Evolutionary conservation across 768 basidiomycete genomes (phyloP).

Genomic region (Auricularia auricula-judae): DNA sequence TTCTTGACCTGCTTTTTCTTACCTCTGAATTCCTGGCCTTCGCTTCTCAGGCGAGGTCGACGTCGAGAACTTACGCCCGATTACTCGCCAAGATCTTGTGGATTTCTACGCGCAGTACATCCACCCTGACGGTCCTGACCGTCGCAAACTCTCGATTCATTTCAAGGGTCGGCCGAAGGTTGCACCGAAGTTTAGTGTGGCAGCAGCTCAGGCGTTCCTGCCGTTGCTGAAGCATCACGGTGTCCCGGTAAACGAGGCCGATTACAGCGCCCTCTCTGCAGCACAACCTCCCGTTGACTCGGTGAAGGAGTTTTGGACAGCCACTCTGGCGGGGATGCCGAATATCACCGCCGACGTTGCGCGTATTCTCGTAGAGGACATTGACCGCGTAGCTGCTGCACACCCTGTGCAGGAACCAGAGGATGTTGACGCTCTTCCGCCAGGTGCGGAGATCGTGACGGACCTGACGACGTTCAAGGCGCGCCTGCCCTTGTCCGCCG

Average conservation of each 20-base stretch:
- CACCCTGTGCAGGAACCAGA: slow-evolving; percentile 29
- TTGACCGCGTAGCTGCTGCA: slow-evolving; percentile 46
- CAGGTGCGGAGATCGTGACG: not conserved
- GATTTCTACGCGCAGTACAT: slow-evolving; percentile 57
- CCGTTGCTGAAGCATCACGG: slow-evolving; percentile 35
- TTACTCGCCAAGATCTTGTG: slow-evolving; percentile 69
- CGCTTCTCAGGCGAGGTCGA: slow-evolving; percentile 53
- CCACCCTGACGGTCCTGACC: slow-evolving; percentile 54
- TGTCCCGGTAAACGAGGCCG: slow-evolving; percentile 38
- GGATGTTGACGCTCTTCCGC: not conserved
- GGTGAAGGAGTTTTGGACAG: slow-evolving; percentile 55
- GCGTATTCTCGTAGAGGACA: slow-evolving; percentile 35
- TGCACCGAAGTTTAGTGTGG: slow-evolving; percentile 51
- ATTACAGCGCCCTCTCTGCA: slow-evolving; percentile 40
- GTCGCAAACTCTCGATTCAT: slow-evolving; percentile 80
- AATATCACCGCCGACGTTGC: slow-evolving; percentile 28
- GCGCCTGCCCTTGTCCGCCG: not conserved
- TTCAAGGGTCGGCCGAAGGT: slow-evolving; percentile 47
- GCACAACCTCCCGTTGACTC: slow-evolving; percentile 45
- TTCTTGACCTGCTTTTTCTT: not conserved
- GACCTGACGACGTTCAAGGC: not conserved
- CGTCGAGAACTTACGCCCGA: slow-evolving; percentile 44
- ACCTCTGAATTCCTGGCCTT: not conserved
- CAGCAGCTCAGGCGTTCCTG: slow-evolving; percentile 55
- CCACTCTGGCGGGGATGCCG: slow-evolving; percentile 20